Conservation (phyloP, 1,139 yeast species). For the Geotrichum citri-aurantii region DNA sequence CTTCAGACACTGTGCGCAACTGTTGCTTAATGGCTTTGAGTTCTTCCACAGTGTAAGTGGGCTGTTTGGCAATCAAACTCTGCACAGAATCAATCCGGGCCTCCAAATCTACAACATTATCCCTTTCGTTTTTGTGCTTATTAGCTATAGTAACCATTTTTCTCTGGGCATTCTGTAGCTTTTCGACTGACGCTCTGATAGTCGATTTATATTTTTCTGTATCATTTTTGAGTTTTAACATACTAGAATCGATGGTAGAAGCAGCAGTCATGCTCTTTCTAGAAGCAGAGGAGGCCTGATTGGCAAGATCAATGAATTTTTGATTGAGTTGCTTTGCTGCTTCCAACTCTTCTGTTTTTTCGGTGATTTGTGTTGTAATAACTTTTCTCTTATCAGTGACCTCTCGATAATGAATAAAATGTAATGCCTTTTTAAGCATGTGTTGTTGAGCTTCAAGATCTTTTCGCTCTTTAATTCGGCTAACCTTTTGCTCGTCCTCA, state of each 20-base stretch:
- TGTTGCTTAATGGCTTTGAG: neutral
- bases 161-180: neutral
- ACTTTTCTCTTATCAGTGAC: conserved; percentile 16
- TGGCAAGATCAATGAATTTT: neutral
- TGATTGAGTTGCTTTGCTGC: conserved; percentile 20
- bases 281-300: neutral
- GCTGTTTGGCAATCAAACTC: neutral
- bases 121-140: conserved; percentile 7
- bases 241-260: neutral
- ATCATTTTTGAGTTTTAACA: neutral
- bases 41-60: neutral
- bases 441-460: neutral
- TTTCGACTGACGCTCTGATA: neutral
- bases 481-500: conserved; percentile 22
- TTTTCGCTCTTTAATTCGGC: conserved; percentile 16
- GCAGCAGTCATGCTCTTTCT: neutral
- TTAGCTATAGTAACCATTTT: neutral
- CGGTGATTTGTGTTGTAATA: conserved; percentile 16
- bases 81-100: conserved; percentile 8
- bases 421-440: conserved; percentile 3
- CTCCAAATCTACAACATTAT: conserved; percentile 4
- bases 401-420: conserved; percentile 22
- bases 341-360: conserved; percentile 20
- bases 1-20: neutral
- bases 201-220: neutral